Evolutionary conservation across 1,284 basidiomycete species (phyloP).

Genomic region (Ceratobasidium sp.): DNA sequence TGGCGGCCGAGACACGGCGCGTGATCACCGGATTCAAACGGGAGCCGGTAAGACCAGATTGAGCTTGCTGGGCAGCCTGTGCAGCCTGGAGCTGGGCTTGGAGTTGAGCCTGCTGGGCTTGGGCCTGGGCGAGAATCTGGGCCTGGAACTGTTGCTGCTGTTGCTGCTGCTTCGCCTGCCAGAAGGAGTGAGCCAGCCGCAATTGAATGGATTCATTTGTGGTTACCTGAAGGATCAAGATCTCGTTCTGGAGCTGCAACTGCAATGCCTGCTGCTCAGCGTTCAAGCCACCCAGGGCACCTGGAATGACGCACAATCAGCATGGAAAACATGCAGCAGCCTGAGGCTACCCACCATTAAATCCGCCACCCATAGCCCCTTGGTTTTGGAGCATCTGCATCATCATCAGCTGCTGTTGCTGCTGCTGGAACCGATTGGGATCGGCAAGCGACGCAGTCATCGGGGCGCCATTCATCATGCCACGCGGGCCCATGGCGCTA

Average conservation of each 20-base stretch:
- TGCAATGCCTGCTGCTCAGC: constrained; percentile 62
- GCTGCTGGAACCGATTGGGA: constrained; percentile 69
- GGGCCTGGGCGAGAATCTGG: constrained; percentile 59
- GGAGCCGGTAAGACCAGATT: constrained; percentile 40
- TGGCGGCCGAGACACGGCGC: constrained; percentile 60
- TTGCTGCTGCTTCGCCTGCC: constrained; percentile 59
- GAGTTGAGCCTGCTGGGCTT: constrained; percentile 46
- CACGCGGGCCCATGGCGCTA: constrained; percentile 43
- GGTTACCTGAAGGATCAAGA: constrained; percentile 44
- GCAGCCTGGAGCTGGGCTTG: constrained; percentile 45
- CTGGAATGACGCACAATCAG: constrained; percentile 39
- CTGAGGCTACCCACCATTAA: constrained; percentile 4
- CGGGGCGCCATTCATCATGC: constrained; percentile 55
- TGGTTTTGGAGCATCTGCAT: constrained; percentile 55
- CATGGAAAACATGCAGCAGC: constrained; percentile 6
- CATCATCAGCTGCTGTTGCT: constrained; percentile 61
- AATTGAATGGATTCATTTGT: constrained; percentile 39
- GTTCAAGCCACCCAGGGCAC: constrained; percentile 24
- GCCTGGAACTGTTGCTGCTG: constrained; percentile 72
- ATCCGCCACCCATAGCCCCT: constrained; percentile 39
- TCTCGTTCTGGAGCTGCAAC: constrained; percentile 72
- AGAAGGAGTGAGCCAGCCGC: constrained; percentile 43
- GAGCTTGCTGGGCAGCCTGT: constrained; percentile 40
- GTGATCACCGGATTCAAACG: constrained; percentile 43
- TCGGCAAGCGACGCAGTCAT: constrained; percentile 78